A percentile compares a stretch with the other conserved stretches of the same genome.
Evolutionary conservation across 1,284 basidiomycete genomes (phyloP).

Genomic region (Tylopilus sp.): DNA sequence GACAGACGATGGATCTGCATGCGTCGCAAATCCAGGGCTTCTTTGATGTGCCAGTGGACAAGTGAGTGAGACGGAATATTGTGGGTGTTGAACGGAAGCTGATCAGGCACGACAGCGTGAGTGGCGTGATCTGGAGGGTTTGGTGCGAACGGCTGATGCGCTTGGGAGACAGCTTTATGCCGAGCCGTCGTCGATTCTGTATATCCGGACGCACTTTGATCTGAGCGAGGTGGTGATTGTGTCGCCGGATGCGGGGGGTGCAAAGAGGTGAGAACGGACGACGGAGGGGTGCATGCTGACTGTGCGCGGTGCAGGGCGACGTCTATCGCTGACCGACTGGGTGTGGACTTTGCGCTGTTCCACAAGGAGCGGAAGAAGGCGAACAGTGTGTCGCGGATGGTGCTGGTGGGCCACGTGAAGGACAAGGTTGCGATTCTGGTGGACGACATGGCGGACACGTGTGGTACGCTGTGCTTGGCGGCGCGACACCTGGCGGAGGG

Average conservation of each 20-base stretch:
- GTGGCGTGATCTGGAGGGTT: slow-evolving; percentile 30
- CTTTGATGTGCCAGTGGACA: slow-evolving; percentile 99
- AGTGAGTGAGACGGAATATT: slow-evolving; percentile 65
- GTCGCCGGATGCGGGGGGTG: slow-evolving; percentile 97
- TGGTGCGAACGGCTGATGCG: slow-evolving; percentile 25
- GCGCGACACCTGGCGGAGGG: slow-evolving; percentile 88
- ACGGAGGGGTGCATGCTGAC: slow-evolving; percentile 3
- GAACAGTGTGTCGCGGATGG: slow-evolving; percentile 98
- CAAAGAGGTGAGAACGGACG: slow-evolving; percentile 74
- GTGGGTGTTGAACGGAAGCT: slow-evolving; percentile 18
- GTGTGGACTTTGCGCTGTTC: slow-evolving; percentile 98
- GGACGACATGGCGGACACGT: slow-evolving; percentile 99
- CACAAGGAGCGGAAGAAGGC: slow-evolving; percentile 99
- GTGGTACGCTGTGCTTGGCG: slow-evolving; percentile 94
- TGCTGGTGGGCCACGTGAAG: slow-evolving; percentile 92
- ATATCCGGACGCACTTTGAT: slow-evolving; percentile 91
- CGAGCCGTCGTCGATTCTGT: slow-evolving; percentile 94
- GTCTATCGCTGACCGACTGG: slow-evolving; percentile 94
- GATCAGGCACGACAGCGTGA: slow-evolving; percentile 44
- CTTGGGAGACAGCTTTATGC: slow-evolving; percentile 78
- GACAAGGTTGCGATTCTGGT: slow-evolving; percentile 97
- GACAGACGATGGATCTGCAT: slow-evolving; percentile 95
- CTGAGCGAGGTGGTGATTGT: slow-evolving; percentile 92
- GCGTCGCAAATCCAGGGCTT: slow-evolving; percentile 99
- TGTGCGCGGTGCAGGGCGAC: slow-evolving; percentile 68